Conservation (phyloP, 1,284 basidiomycete genomes). For the Irpex rosettiformis region DNA sequence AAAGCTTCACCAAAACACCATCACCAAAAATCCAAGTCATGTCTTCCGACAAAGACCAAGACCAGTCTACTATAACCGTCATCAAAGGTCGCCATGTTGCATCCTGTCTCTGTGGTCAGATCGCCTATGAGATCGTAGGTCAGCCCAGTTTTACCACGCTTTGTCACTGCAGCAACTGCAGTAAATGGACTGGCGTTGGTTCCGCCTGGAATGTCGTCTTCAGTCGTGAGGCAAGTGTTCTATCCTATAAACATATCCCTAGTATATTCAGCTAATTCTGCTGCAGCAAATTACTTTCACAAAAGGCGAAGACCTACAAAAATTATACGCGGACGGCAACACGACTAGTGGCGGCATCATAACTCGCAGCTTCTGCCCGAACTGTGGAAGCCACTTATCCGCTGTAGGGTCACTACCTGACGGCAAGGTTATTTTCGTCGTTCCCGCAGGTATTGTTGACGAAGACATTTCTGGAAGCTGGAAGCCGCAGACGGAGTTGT, state of each 20-base stretch:
- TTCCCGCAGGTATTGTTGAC: neutral
- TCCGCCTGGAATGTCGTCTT: neutral
- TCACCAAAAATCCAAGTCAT: no score
- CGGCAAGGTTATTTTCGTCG: neutral
- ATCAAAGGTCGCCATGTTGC: neutral
- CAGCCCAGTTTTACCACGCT: neutral
- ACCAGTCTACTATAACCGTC: no score
- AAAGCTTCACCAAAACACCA: no score
- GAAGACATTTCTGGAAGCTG: neutral
- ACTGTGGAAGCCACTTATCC: neutral
- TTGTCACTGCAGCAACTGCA: neutral
- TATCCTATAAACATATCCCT: no score
- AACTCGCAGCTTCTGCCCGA: neutral
- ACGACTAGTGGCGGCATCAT: neutral
- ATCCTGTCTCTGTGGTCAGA: neutral
- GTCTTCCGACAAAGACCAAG: no score
- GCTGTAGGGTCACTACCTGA: neutral
- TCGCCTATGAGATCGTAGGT: neutral
- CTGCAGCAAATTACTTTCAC: no score
- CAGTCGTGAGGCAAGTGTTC: neutral
- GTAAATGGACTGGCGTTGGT: neutral
- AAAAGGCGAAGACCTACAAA: neutral
- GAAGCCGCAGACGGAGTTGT: conserved; percentile 2
- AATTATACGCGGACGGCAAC: neutral
- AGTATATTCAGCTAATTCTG: no score